A percentile compares a stretch with the other conserved stretches of the same genome.
Conservation (phyloP, 176 grass and related monocot species). For the Bromus sterilis region DNA sequence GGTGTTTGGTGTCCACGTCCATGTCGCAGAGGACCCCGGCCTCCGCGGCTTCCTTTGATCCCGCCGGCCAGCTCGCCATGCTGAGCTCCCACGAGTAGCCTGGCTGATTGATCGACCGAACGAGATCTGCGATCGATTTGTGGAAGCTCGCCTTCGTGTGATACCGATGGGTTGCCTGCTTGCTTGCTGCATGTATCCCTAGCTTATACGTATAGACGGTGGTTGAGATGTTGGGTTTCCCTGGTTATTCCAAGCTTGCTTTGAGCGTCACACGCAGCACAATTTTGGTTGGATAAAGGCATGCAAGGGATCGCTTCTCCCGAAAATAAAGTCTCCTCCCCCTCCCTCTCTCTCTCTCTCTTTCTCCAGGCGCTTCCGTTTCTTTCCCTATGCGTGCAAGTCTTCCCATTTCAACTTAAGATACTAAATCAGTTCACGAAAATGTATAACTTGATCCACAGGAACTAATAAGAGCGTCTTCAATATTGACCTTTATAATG, state of each 20-base stretch:
- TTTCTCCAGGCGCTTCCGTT: too few relatives aligned
- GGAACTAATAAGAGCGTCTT: too few relatives aligned
- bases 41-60: neutral
- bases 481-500: too few relatives aligned
- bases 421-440: too few relatives aligned
- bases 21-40: neutral
- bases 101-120: neutral
- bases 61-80: constrained; percentile 5
- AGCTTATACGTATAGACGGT: neutral
- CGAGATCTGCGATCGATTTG: neutral
- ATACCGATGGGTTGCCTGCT: neutral
- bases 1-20: constrained; percentile 24
- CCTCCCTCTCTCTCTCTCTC: too few relatives aligned
- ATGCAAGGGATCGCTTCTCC: neutral
- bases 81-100: too few relatives aligned
- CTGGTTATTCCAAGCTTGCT: constrained; percentile 7
- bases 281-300: neutral
- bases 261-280: too few relatives aligned
- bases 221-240: neutral
- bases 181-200: neutral
- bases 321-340: neutral
- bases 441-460: too few relatives aligned
- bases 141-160: neutral
- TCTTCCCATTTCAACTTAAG: neutral
- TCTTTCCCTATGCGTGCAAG: neutral